A percentile compares a stretch with the other conserved stretches of the same genome.
Evolutionary conservation across 192 early-diverging fungal genomes (phyloP).

Genomic region (Haplosporangium gracile): DNA sequence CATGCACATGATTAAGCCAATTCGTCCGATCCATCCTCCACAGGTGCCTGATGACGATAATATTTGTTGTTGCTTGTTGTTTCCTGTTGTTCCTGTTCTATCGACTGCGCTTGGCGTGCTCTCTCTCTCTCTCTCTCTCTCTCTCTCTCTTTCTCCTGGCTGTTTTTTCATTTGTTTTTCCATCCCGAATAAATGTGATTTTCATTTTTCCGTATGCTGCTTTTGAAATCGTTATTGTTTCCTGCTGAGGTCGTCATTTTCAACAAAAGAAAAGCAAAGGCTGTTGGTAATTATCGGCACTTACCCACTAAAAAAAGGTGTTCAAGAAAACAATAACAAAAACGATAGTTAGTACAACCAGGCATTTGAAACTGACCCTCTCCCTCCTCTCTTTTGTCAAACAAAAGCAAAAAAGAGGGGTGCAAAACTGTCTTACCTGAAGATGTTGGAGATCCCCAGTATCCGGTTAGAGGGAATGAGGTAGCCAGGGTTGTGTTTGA

Average conservation of each 20-base stretch:
- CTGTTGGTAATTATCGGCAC: background rate
- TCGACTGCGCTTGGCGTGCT: slow-evolving; percentile 10
- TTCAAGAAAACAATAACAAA: background rate
- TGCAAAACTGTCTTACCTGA: slow-evolving; percentile 21
- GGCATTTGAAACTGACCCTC: background rate
- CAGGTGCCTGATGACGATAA: background rate
- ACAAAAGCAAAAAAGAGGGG: background rate
- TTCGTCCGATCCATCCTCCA: background rate
- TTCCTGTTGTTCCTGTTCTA: background rate
- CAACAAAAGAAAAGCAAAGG: background rate
- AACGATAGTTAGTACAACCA: background rate
- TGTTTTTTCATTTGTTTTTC: background rate
- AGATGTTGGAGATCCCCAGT: slow-evolving; percentile 41
- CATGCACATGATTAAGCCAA: background rate
- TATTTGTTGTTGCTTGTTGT: background rate
- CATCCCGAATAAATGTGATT: background rate
- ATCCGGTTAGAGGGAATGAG: slow-evolving; percentile 14
- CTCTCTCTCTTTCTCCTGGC: background rate
- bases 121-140: background rate
- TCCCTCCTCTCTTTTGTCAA: background rate
- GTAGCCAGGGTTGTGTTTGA: slow-evolving; percentile 18
- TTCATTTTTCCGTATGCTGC: background rate
- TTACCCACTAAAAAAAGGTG: slow-evolving; percentile 23
- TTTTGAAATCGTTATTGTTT: background rate
- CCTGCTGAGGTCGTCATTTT: background rate